phyloP scores from a whole-genome alignment of 2,329 filamentous ascomycete genomes.

The Fonsecaea erecta region DNA sequence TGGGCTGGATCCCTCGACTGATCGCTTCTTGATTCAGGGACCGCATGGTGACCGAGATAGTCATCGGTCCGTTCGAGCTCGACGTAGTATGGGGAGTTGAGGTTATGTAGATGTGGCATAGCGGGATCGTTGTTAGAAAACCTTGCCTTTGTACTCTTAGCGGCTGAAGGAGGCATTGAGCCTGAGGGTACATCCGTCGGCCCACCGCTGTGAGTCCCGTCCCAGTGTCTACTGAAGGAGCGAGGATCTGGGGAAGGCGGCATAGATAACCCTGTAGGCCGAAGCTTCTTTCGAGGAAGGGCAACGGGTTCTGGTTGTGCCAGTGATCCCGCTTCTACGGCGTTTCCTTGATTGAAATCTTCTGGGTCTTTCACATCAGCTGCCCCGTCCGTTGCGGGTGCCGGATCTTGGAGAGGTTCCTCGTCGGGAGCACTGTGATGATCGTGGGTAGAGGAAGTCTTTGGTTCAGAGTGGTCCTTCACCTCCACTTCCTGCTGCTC shows the following conservation, averaged over 20 bases:
- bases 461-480: background rate
- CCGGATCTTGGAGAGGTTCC: background rate
- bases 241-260: slow-evolving; percentile 18
- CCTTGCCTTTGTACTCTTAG: background rate
- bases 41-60: slow-evolving; percentile 38
- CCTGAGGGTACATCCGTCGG: background rate
- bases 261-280: slow-evolving; percentile 23
- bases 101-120: slow-evolving; percentile 40
- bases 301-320: background rate
- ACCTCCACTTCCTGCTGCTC: slow-evolving; percentile 3
- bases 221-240: slow-evolving; percentile 5
- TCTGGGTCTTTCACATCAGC: background rate
- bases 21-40: background rate
- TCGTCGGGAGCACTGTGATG: background rate
- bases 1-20: background rate
- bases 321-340: background rate
- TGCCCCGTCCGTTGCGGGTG: slow-evolving; percentile 5
- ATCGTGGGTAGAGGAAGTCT: background rate
- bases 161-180: background rate
- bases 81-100: slow-evolving; percentile 46
- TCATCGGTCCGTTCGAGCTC: slow-evolving; percentile 37
- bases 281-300: slow-evolving; percentile 26
- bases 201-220: slow-evolving; percentile 10
- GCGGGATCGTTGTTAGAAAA: background rate
- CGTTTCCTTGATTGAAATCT: background rate